Evolutionary conservation across 2,329 filamentous ascomycete species (phyloP).

Genomic region (Podosphaera xanthii): DNA sequence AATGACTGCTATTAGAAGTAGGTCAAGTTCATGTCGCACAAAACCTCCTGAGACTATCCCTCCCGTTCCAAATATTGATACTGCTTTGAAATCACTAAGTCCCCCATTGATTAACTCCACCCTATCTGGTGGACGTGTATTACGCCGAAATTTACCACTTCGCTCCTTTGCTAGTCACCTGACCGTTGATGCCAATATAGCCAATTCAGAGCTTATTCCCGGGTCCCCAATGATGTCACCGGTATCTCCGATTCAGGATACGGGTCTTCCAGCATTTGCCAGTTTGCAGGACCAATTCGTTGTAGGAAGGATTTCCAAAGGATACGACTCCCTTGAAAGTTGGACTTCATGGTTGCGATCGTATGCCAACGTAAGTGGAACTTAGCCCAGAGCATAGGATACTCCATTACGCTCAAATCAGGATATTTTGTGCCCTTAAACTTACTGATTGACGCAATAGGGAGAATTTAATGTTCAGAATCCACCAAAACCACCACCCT

Average conservation of each 20-base stretch:
- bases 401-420: neutral
- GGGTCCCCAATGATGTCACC: neutral
- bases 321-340: neutral
- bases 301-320: neutral
- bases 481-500: slow-evolving; percentile 16
- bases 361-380: neutral
- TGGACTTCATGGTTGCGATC: neutral
- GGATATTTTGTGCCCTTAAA: neutral
- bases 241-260: neutral
- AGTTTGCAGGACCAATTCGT: neutral
- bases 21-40: too few species aligned
- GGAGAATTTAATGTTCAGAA: slow-evolving; percentile 16
- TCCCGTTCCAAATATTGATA: too few species aligned
- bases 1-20: too few species aligned
- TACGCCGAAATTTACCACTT: too few species aligned
- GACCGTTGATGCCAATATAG: too few species aligned
- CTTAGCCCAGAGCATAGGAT: neutral
- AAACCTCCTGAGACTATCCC: too few species aligned
- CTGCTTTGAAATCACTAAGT: too few species aligned
- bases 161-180: too few species aligned
- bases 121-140: too few species aligned
- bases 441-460: slow-evolving; percentile 5
- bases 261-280: neutral
- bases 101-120: too few species aligned
- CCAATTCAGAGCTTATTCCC: neutral